phyloP scores from a whole-genome alignment of 1,284 basidiomycete species.

The Marasmius sp. region DNA sequence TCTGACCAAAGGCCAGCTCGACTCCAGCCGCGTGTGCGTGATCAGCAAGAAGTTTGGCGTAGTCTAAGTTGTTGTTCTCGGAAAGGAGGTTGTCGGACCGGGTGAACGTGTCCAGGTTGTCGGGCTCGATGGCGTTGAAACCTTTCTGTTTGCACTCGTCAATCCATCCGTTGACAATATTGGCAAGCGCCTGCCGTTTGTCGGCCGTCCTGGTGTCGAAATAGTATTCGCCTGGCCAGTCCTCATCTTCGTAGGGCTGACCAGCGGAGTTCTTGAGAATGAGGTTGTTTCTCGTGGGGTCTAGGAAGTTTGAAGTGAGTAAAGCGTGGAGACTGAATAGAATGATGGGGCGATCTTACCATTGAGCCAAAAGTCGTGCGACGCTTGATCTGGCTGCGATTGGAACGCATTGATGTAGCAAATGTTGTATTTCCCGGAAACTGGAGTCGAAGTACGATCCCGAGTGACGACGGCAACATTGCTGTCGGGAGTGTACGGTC shows the following conservation, averaged over 20 bases:
- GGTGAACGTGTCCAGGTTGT: constrained; percentile 16
- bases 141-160: constrained; percentile 11
- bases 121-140: constrained; percentile 15
- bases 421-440: constrained; percentile 13
- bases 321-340: not conserved
- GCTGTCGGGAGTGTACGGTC: constrained; percentile 10
- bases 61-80: constrained; percentile 6
- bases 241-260: constrained; percentile 6
- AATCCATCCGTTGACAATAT: constrained; percentile 11
- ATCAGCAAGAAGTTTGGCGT: constrained; percentile 10
- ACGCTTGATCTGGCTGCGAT: constrained; percentile 5
- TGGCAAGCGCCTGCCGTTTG: constrained; percentile 10
- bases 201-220: constrained; percentile 13
- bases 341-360: not conserved
- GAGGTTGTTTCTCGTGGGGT: not conserved
- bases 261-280: constrained; percentile 5
- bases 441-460: constrained; percentile 8
- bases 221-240: constrained; percentile 14
- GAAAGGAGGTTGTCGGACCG: constrained; percentile 10
- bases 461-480: constrained; percentile 10
- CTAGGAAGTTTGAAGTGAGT: not conserved
- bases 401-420: constrained; percentile 18
- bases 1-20: constrained; percentile 13
- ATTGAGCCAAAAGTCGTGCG: not conserved
- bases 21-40: constrained; percentile 5